Evolutionary conservation across 139 green algal species (phyloP), one percentile per base, ranked within the genome.

Genomic region (Chlamydomonas sphaeroides): DNA sequence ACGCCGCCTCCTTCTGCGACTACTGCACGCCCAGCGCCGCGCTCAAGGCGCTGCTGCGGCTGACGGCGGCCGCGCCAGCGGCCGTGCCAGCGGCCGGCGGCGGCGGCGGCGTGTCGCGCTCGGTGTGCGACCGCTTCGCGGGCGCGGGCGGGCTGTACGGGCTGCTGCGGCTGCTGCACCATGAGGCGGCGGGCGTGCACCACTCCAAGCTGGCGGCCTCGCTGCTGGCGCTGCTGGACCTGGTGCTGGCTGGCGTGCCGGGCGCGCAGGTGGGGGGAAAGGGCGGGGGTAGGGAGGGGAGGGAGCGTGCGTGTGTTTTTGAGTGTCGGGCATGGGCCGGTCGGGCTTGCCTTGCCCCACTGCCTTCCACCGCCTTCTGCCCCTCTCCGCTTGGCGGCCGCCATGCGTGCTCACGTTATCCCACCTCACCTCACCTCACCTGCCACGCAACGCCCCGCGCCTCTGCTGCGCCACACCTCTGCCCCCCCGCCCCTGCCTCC

Each of bases 131-230:
- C 32, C 65, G 79, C 32, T 86, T 90, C 30, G 28, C 80, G 1
- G 61, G 41, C 30, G 69, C 71, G 18, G 89, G 86, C 30, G 84
- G 84, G 15, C 38, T 89, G 63, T 86, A 86, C 73, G 53, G 82
- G 25, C 14, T 92, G 75, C 81, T 90, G 35, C 78, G 69, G 45
- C 84, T 90, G 45, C 41, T 92, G 68, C 73, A 85, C 32, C 79
- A 86, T 32, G 79, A 87, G 78, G 65, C 70, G 35, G 48, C 75
- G 33, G 69, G 74, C 14, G 53, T 71, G 48, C 79, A 83, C 62
- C 86, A 89, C 51, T 79, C 63, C 65, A 87, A 87, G 72, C 72
- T 92, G 67, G 66, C 88, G 45, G 79, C 67, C 1, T 84, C 80
- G n/a, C 51, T 90, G 32, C 61, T 86, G 26, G 66, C 70, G 28